Conservation (phyloP, 148 eudicot species). For the Rhododendron griersonianum region DNA sequence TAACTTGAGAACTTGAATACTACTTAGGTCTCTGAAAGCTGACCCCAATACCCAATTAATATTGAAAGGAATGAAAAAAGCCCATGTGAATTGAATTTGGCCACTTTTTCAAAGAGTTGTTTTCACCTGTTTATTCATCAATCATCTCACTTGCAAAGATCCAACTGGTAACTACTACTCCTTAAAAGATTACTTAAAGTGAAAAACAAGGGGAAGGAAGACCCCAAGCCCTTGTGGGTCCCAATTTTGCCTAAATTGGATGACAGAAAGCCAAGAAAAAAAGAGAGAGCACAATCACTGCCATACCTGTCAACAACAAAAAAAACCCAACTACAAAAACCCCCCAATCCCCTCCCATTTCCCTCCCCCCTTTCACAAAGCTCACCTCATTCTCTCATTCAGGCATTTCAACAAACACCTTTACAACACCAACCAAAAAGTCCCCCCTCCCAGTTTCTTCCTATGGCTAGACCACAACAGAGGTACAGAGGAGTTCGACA, state of each 20-base stretch:
- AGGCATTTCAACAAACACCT: constrained; percentile 8
- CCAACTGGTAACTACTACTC: constrained; percentile 10
- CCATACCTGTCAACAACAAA: not conserved
- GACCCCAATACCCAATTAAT: not conserved
- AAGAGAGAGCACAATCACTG: not conserved
- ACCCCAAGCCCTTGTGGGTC: not conserved
- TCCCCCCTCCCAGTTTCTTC: not conserved
- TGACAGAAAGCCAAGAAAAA: constrained; percentile 8
- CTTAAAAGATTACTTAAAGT: not conserved
- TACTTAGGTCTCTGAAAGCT: not conserved
- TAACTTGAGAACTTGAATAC: not conserved
- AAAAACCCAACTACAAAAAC: constrained; percentile 9
- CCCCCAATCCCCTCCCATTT: not conserved
- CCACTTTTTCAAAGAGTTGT: not conserved
- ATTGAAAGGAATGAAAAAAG: not conserved
- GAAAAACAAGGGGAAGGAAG: not conserved
- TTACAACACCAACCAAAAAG: not conserved
- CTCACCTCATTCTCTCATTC: not conserved
- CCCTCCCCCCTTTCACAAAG: not conserved
- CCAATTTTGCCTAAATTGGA: not conserved
- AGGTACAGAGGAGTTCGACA: constrained; percentile 75
- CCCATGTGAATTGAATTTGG: constrained; percentile 3
- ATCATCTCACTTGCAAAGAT: not conserved
- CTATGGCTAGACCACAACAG: constrained; percentile 74
- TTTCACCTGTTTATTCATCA: not conserved